Evolutionary conservation across 2,329 filamentous ascomycete species (phyloP), one percentile per base, ranked within the genome.

Genomic region (Diaporthe citri): DNA sequence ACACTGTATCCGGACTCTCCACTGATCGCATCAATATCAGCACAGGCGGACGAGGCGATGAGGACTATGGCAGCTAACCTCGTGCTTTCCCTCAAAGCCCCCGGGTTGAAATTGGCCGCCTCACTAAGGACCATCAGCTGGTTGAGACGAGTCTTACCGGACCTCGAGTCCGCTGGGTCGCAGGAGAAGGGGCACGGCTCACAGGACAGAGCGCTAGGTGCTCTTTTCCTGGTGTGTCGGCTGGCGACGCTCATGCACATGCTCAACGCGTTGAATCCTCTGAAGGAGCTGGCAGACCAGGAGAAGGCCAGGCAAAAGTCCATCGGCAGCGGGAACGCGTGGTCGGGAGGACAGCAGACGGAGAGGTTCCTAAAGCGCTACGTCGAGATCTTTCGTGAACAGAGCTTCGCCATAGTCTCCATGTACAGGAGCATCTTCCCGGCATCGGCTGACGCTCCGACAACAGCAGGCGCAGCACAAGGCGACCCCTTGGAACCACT

Each of bases 381-480:
- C 83, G 94, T 99, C 79, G 97, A 99, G 82, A 95, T 99, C 39
- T 98, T 98, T 82, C 93, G 97, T 71, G 97, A 99, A 84, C 97
- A 99, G 84, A 98, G 95, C 82, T 99, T 99, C 83, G 94, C 93
- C 57, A 97, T 98, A 76, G 92, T 98, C 39, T 97, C 95, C 75
- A 95, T 98, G 89, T 98, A 97, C 84, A 94, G 93, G 80, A 97
- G 93, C 80, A 95, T 98, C 72, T 97, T 97, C 80, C 92, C 93
- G 0, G 87, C 90, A 4, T 88, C 91, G 4, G 39, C 62, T 67
- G 9, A 74, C 13, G 69, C 76, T n/a, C 25, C 73, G 25, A 34
- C 48, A 25, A 22, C 51, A 73, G 78, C 71, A 34, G 36, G 59
- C 3, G 36, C 59, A 64, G 31, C 77, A 78, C 39, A 77, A 67